phyloP scores from a whole-genome alignment of 2,329 filamentous ascomycete species.

The Leptographium lundbergii region DNA sequence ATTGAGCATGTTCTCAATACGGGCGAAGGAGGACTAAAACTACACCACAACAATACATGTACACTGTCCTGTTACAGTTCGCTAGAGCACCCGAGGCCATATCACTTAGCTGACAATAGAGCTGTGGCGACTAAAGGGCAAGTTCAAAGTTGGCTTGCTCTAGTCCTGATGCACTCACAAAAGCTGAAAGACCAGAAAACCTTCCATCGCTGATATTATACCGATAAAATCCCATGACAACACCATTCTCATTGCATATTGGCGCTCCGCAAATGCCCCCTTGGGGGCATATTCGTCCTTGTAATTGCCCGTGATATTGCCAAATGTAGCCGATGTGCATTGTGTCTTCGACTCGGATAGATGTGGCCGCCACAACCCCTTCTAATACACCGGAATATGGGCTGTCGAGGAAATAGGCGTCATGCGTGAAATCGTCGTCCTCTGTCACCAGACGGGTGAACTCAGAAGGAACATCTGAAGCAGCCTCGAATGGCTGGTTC shows the following conservation, averaged over 20 bases:
- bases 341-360: not conserved
- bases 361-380: not conserved
- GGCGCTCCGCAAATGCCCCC: not conserved
- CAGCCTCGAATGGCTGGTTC: no score
- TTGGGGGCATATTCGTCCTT: not conserved
- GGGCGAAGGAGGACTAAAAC: no score
- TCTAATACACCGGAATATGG: not conserved
- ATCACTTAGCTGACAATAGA: no score
- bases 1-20: no score
- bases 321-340: not conserved
- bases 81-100: no score
- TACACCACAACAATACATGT: no score
- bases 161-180: not conserved
- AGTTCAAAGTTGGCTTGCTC: not conserved
- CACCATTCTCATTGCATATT: not conserved
- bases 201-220: not conserved
- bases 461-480: no score
- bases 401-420: not conserved
- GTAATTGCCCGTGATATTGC: not conserved
- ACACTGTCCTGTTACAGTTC: no score
- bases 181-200: not conserved
- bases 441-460: no score
- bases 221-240: not conserved
- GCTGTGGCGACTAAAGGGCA: not conserved
- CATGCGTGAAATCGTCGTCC: no score